These are phyloP conservation scores for Penicillium pulvis DNA, from an alignment of 495 filamentous ascomycete species.

Conservation along the genomic window DNA sequence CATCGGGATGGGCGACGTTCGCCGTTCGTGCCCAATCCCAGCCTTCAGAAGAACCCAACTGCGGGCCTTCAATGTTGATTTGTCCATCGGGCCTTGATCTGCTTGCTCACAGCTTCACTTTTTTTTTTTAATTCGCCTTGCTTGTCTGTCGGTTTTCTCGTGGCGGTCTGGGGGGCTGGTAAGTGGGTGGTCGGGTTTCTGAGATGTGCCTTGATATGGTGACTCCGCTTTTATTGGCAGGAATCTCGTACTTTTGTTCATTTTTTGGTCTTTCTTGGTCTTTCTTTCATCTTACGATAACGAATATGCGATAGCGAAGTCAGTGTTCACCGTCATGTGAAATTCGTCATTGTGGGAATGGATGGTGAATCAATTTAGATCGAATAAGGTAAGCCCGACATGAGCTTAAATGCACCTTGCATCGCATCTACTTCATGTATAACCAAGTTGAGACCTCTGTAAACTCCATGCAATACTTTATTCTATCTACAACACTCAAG, in stretches of 20 bases:
- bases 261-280: not conserved
- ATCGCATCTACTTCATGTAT: too few relatives aligned
- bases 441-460: too few relatives aligned
- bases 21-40: conserved; percentile 31
- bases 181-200: too few relatives aligned
- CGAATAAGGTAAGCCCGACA: too few relatives aligned
- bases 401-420: too few relatives aligned
- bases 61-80: conserved; percentile 22
- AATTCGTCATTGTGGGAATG: too few relatives aligned
- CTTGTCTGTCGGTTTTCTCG: not conserved
- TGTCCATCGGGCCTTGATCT: conserved; percentile 12
- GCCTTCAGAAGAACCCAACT: conserved; percentile 24
- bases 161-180: conserved; percentile 19
- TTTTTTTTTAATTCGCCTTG: conserved; percentile 9
- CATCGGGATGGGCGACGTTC: conserved; percentile 7
- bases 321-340: too few relatives aligned
- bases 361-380: too few relatives aligned
- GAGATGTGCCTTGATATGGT: not conserved
- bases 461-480: too few relatives aligned
- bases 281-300: not conserved
- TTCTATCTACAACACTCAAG: too few relatives aligned
- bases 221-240: not conserved
- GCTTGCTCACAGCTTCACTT: conserved; percentile 22
- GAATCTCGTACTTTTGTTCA: not conserved
- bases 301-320: too few relatives aligned